Base-by-base conservation (phyloP, 2,329 filamentous ascomycete species). In the Penicillium rolfsii region DNA sequence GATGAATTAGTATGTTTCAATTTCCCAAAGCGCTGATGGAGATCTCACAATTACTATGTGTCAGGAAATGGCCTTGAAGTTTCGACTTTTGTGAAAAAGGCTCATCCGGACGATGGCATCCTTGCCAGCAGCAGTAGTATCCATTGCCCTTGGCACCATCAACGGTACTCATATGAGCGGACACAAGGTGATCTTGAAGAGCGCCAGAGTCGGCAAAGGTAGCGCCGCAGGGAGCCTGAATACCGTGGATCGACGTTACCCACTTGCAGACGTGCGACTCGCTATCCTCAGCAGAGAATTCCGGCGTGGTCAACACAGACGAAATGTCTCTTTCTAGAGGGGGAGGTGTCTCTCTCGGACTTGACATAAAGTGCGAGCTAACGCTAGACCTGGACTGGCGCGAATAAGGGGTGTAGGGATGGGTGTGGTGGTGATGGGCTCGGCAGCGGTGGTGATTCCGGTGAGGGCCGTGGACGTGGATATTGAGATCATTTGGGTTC, bases 41-140 rank as follows among this genome's bases (percentile, higher is more conserved):
- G n/a, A 22, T 57, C 75, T 49, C 71, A 79, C 77, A 76, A 56
- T 80, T 80, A 63, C 77, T 80, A 61, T 80, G 77, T 11, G 77
- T 80, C 30, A 80, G 60, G 55, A 79, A 80, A 61, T 80, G 77
- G 3, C 77, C 77, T 55, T 80, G 77, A 8, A 80, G 70, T 57
- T 80, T 80, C 3, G 77, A 79, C 62, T 80, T 80, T 58, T 80
- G 77, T 16, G 77, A 80, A 57, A 80, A 80, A 2, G 77, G 77
- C 53, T 79, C 77, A 57, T 78, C 65, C 1, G 77, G 77, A 1
- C 77, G 76, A 59, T 76, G 73, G 19, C 77, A 80, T 6, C 76
- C 76, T 60, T 77, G 71, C 77, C 77, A 80, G 57, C 76, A 74
- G 57, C 77, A 80, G 53, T 80, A 80, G 65, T 79, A 79, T 2